Conservation (phyloP, 345 rosid genomes). For the Eucalyptus sp. region DNA sequence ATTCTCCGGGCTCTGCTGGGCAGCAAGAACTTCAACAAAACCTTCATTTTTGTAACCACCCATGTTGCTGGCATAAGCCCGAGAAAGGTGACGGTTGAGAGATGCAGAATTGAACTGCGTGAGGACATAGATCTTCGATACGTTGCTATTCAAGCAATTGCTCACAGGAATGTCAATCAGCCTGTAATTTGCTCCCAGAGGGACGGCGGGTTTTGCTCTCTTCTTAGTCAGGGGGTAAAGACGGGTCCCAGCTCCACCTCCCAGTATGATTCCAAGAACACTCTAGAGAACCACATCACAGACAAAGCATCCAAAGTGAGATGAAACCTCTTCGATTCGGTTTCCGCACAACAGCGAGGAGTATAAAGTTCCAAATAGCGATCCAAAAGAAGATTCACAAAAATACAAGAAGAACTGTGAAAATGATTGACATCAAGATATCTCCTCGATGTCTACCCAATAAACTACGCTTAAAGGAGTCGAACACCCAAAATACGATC, state of each 20-base stretch:
- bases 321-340: neutral
- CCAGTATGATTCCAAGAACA: constrained; percentile 86
- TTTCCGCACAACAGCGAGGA: neutral
- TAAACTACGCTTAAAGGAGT: neutral
- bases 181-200: constrained; percentile 90
- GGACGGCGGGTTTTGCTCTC: constrained; percentile 97
- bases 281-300: constrained; percentile 32
- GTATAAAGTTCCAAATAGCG: neutral
- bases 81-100: constrained; percentile 85
- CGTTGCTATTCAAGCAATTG: constrained; percentile 90
- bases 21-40: constrained; percentile 98
- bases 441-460: neutral
- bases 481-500: neutral
- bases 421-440: neutral
- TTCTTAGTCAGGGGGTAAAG: constrained; percentile 91
- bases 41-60: constrained; percentile 98
- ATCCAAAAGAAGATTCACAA: neutral
- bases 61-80: constrained; percentile 96
- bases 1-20: constrained; percentile 96
- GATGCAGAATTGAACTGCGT: constrained; percentile 97
- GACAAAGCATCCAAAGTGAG: neutral
- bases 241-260: constrained; percentile 97
- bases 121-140: constrained; percentile 87
- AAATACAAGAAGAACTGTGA: neutral
- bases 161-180: constrained; percentile 93